A percentile compares a stretch with the other conserved stretches of the same genome.
These are phyloP conservation scores for Ceratobasidium sp. DNA, from an alignment of 1,284 basidiomycete genomes.

Conservation along the genomic window DNA sequence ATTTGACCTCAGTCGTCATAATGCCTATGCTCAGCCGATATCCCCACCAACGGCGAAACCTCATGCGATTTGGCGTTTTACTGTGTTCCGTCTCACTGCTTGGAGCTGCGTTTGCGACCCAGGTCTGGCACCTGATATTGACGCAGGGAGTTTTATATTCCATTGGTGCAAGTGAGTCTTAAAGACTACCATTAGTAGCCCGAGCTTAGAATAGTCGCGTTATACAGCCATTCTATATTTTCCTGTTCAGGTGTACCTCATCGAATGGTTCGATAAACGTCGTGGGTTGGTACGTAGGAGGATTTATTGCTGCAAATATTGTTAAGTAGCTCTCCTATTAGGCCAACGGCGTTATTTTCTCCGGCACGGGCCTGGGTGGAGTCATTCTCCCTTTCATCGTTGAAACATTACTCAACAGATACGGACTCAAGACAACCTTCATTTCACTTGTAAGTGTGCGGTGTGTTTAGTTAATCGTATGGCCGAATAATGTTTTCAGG, in stretches of 20 bases:
- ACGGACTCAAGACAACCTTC: conserved; percentile 45
- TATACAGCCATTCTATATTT: conserved; percentile 47
- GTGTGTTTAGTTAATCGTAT: background rate
- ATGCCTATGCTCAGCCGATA: conserved; percentile 47
- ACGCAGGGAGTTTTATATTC: conserved; percentile 49
- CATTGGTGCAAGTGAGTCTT: conserved; percentile 47
- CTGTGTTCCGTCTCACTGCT: conserved; percentile 46
- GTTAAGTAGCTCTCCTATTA: background rate
- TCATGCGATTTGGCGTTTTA: conserved; percentile 46
- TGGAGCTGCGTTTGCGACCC: conserved; percentile 47
- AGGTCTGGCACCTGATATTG: conserved; percentile 47
- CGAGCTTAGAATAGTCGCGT: background rate
- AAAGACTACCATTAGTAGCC: too few relatives aligned
- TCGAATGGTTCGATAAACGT: conserved; percentile 46
- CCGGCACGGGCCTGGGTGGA: conserved; percentile 46
- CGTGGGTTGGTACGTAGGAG: conserved; percentile 45
- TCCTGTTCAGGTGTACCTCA: conserved; percentile 42
- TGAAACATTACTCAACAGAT: conserved; percentile 46
- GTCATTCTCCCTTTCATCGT: conserved; percentile 47
- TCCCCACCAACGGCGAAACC: conserved; percentile 44
- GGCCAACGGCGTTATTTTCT: conserved; percentile 47
- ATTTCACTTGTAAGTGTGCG: conserved; percentile 43
- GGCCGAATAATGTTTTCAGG: conserved; percentile 18
- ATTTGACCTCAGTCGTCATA: conserved; percentile 47
- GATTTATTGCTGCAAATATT: background rate